Evolutionary conservation across 192 early-diverging fungal genomes (phyloP).

Genomic region (Glomus cerebriforme): DNA sequence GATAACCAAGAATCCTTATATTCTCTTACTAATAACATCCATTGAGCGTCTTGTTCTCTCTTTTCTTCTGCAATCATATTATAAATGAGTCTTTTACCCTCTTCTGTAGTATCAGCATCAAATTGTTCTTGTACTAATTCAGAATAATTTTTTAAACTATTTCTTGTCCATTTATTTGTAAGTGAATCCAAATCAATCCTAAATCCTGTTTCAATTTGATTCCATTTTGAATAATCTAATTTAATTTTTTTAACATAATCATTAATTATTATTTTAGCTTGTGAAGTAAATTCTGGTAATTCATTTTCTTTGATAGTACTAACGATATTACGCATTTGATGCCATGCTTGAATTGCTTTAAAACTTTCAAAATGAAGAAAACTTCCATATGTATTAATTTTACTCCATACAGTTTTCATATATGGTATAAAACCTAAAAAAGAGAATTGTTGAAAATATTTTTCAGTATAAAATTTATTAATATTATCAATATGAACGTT

Average conservation of each 20-base stretch:
- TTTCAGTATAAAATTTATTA: too few species aligned
- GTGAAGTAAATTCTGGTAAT: neutral
- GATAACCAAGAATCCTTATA: neutral
- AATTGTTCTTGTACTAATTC: neutral
- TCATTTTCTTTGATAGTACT: neutral
- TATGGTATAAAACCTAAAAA: neutral
- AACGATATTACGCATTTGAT: slow-evolving; percentile 1
- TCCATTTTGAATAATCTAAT: neutral
- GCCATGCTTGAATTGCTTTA: neutral
- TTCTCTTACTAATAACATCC: neutral
- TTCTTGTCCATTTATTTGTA: too few species aligned
- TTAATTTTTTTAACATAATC: neutral
- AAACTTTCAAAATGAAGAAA: slow-evolving; percentile 13
- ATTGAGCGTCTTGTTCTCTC: neutral
- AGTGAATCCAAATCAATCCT: neutral
- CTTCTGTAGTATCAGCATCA: neutral
- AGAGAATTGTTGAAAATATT: neutral
- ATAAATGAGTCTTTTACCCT: neutral
- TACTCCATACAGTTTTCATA: slow-evolving; percentile 1
- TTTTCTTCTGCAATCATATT: neutral
- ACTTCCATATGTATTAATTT: neutral
- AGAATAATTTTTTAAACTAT: neutral
- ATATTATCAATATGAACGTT: too few species aligned
- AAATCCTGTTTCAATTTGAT: neutral
- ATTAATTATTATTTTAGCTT: neutral